These are phyloP conservation scores for Trypanosoma cruzi DNA, from an alignment of 208 protist genomes.

Conservation along the genomic window DNA sequence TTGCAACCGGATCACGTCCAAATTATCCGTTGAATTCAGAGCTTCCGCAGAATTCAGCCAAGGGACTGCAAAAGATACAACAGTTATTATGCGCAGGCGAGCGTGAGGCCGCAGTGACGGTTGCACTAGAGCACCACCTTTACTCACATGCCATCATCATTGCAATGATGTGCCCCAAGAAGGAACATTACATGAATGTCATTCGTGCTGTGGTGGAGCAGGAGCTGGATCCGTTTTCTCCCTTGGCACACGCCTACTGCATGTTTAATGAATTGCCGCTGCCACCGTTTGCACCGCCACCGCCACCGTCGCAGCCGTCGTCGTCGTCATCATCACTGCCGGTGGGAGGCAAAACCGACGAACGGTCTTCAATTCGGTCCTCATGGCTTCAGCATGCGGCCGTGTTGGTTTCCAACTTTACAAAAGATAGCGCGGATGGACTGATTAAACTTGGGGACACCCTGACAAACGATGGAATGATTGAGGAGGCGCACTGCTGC, in stretches of 20 bases:
- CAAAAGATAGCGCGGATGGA: slow-evolving; percentile 48
- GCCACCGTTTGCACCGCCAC: slow-evolving; percentile 42
- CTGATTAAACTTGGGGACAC: slow-evolving; percentile 51
- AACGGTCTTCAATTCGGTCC: background rate
- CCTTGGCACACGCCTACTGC: slow-evolving; percentile 81
- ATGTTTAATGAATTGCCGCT: slow-evolving; percentile 80
- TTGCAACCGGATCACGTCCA: background rate
- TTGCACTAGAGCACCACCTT: slow-evolving; percentile 53
- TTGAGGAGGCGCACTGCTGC: slow-evolving; percentile 73
- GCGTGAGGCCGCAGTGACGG: slow-evolving; percentile 61
- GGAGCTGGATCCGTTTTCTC: slow-evolving; percentile 54
- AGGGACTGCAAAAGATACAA: slow-evolving; percentile 54
- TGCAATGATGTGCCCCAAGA: slow-evolving; percentile 85
- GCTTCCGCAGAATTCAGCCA: background rate
- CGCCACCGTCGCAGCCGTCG: background rate
- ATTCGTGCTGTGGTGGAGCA: slow-evolving; percentile 61
- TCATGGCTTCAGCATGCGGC: slow-evolving; percentile 61
- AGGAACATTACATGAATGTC: slow-evolving; percentile 64
- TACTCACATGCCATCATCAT: slow-evolving; percentile 83
- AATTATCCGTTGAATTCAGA: slow-evolving; percentile 10
- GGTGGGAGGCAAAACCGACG: slow-evolving; percentile 1
- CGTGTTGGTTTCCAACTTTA: slow-evolving; percentile 71
- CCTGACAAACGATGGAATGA: slow-evolving; percentile 41
- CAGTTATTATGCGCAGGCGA: slow-evolving; percentile 58
- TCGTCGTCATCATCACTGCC: background rate